Evolutionary conservation across 1,139 yeast species (phyloP), one percentile per base, ranked within the genome.

Genomic region (Debaryomyces coudertii): DNA sequence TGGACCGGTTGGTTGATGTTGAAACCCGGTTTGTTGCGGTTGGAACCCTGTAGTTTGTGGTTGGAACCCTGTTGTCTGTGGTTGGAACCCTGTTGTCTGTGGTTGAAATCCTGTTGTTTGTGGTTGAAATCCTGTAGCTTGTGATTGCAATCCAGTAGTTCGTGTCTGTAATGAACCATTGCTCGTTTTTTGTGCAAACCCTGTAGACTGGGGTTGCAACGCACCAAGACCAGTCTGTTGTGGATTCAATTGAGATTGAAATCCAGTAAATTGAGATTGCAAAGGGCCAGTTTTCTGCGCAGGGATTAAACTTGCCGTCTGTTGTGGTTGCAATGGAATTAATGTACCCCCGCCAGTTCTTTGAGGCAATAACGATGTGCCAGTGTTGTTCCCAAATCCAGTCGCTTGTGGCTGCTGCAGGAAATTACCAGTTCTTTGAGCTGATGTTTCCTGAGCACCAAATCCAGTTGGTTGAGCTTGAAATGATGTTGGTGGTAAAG

Each of bases 301-400:
- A 2, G 79, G 77, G 40, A 75, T 68, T 47, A 75, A 66, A 1
- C 79, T 72, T 4, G 79, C 72, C 1, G 79, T 75, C 50, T 74
- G 79, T 51, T 75, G 80, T 1, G 79, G 78, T 49, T 73, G 77
- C 51, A 75, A 67, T 2, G 79, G 78, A 45, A 75, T 60, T 55
- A 75, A 68, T 5, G 70, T 56, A 4, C 75, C 75, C 7, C 74
- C 75, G 3, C 79, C 79, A 9, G 79, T 74, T 52, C 73, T 62
- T 50, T 74, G 79, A 8, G 73, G 57, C 11, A 59, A 46, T 50
- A 71, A 62, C 0, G 68, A 60, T 39, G 47, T 30, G 7, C 49
- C 40, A 20, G 48, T 50, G 7, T 43, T 38, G 31, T 14, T 36
- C 16, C 24, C 44, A 25, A 45, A 43, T 7, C 64, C 65, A 22